Evolutionary conservation across 345 rosid genomes (phyloP), one percentile per base, ranked within the genome.

Genomic region (Cardamine resedifolia): DNA sequence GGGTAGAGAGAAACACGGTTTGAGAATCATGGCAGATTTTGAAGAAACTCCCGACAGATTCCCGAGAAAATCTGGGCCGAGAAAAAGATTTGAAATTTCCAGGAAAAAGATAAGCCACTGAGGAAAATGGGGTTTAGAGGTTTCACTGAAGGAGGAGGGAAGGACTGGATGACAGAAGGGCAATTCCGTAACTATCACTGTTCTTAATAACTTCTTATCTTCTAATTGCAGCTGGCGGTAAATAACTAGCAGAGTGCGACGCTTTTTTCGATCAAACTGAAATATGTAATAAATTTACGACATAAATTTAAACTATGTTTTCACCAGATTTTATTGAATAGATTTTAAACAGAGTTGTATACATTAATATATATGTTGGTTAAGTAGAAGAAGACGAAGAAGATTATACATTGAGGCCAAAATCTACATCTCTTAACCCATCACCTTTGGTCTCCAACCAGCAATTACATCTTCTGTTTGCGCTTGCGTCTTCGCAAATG

Each of bases 381-480:
- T 43, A n/a, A n/a, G n/a, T 27, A 67, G 48, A 28, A 16, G 7
- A 74, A 67, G 49, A 14, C 43, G 10, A 57, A 19, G 34, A 58
- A 28, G 68, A 48, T 74, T 28, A 74, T 59, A 65, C 4, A 27
- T 36, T 38, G 48, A 50, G 45, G 18, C 21, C 59, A 73, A 56
- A 59, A 50, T 38, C 20, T 15, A 11, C 6, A 28, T 30, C 52
- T 67, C 44, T 81, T 71, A 91, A 63, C 85, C 91, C 85, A 81
- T 62, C 53, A 91, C 96, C 80, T 91, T 91, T 18, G 96, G 93
- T 71, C 78, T 92, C 98, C 98, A 94, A 64, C 98, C 97, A 15
- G 86, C 95, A 55, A 94, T 77, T 2, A 91, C 92, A 68, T 94
- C 97, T 73, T 91, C 95, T 10, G 80, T 86, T 38, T 83, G 87